These are phyloP conservation scores for Neoboletus subvelutipes DNA, from an alignment of 768 basidiomycete species.

Conservation along the genomic window DNA sequence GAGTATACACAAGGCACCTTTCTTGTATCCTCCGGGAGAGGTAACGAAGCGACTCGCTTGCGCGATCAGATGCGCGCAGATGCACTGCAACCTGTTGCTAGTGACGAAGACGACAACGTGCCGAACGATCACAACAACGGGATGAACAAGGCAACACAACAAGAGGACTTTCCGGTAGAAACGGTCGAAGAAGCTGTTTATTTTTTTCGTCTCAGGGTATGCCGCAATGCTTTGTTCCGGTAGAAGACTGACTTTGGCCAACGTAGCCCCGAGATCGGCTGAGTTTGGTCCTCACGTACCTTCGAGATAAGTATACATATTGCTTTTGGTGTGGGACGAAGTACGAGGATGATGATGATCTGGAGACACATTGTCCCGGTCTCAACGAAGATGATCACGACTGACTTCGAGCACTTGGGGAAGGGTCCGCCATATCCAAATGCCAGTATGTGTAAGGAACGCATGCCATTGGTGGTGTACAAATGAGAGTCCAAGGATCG, in stretches of 20 bases:
- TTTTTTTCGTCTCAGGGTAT: constrained; percentile 65
- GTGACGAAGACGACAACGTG: constrained; percentile 37
- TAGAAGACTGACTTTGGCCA: constrained; percentile 14
- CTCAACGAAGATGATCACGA: constrained; percentile 77
- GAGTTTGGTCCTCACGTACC: constrained; percentile 64
- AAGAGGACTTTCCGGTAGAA: constrained; percentile 48
- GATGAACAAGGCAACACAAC: constrained; percentile 22
- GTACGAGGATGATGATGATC: constrained; percentile 60
- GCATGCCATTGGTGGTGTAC: constrained; percentile 30
- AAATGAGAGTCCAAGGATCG: constrained; percentile 29
- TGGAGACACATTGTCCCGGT: constrained; percentile 71
- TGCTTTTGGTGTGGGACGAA: constrained; percentile 90
- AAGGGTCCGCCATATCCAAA: not conserved
- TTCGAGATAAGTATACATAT: constrained; percentile 69
- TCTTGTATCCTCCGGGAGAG: constrained; percentile 9
- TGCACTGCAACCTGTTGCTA: constrained; percentile 52
- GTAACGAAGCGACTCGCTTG: constrained; percentile 46
- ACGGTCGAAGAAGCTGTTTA: constrained; percentile 64
- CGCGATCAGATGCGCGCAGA: constrained; percentile 75
- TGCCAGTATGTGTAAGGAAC: constrained; percentile 12
- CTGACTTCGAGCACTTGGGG: constrained; percentile 34
- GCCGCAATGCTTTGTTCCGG: constrained; percentile 17
- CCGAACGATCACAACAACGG: constrained; percentile 18
- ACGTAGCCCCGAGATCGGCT: constrained; percentile 70
- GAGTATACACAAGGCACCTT: constrained; percentile 34